A percentile compares a stretch with the other conserved stretches of the same genome.
Evolutionary conservation across 306 rosid species (phyloP).

Genomic region (Rosa multiflora): DNA sequence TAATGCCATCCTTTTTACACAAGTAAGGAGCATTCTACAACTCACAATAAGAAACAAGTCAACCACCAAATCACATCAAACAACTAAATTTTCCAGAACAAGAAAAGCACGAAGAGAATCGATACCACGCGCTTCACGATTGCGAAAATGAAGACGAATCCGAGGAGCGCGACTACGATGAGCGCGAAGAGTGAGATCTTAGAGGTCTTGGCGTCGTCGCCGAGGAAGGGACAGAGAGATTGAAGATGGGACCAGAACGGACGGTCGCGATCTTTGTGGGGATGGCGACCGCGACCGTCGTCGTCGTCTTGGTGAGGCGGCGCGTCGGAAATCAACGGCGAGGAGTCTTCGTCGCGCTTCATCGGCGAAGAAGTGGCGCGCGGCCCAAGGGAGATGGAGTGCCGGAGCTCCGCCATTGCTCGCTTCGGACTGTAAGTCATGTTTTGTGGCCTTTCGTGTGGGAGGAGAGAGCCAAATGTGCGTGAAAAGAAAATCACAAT

Average conservation of each 20-base stretch:
- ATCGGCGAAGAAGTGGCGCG: constrained; percentile 82
- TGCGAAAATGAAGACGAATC: constrained; percentile 49
- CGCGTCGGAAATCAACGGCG: constrained; percentile 58
- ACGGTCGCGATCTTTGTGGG: constrained; percentile 81
- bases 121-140: constrained; percentile 59
- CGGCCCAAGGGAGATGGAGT: constrained; percentile 60
- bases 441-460: neutral
- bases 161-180: constrained; percentile 46
- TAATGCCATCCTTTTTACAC: constrained; percentile 88
- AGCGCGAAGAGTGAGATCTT: constrained; percentile 62
- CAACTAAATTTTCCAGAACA: neutral
- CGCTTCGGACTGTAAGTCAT: constrained; percentile 50
- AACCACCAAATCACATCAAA: neutral
- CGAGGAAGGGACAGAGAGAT: constrained; percentile 44
- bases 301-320: constrained; percentile 42
- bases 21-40: constrained; percentile 80
- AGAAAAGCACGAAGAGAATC: neutral
- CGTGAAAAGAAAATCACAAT: neutral
- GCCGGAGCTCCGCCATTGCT: constrained; percentile 94
- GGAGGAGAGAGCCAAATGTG: neutral
- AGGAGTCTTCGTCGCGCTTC: constrained; percentile 77
- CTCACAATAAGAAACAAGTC: neutral
- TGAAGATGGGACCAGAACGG: constrained; percentile 47
- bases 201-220: constrained; percentile 70
- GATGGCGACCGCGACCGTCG: constrained; percentile 66